Base-by-base conservation (phyloP, 1,284 basidiomycete genomes). In the Tausonia pullulans region DNA sequence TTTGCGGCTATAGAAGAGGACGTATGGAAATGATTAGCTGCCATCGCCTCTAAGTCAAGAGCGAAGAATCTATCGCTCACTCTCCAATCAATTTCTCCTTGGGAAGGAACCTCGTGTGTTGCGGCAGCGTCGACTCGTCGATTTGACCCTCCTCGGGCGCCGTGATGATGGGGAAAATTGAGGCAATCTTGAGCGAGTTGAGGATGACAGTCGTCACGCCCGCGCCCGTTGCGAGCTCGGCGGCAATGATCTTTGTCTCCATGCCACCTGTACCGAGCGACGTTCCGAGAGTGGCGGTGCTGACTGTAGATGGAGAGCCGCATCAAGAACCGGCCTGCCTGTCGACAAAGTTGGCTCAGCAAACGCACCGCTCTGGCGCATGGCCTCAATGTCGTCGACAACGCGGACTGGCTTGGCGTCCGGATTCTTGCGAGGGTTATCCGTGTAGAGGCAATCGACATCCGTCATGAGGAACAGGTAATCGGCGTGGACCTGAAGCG, bases 241-340 rank as follows among this genome's bases (percentile, higher is more conserved):
- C 95, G 1, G 95, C 95, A 68, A 98, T 96, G 67, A 98, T 84
- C 74, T 98, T 99, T 5, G 96, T 98, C 78, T 96, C 92, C 96
- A 98, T 98, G 5, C 96, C 96, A 1, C 95, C 96, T 2, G 96
- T 98, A 0, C 95, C 96, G 10, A 99, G 82, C 68, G 83, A 90
- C 0, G 91, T 94, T 0, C 95, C 96, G 5, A 95, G 81, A 0
- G 93, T 97, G 3, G 84, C 84, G 0, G 93, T 96, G 71, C 88
- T 90, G 3, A 98, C 94, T 93, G 71, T 16, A 11, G 16, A 6
- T 49, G 8, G 65, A 62, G 39, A 65, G 60, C 58, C 51, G 16
- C n/a, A 45, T 14, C 16, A 45, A 16, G 51, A 16, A n/a, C 4
- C 39, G 45, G 8, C 13, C 5, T 64, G 48, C 60, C 40, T 41